Conservation (phyloP, 352 stramenopile genomes). For the Phytophthora syringae region DNA sequence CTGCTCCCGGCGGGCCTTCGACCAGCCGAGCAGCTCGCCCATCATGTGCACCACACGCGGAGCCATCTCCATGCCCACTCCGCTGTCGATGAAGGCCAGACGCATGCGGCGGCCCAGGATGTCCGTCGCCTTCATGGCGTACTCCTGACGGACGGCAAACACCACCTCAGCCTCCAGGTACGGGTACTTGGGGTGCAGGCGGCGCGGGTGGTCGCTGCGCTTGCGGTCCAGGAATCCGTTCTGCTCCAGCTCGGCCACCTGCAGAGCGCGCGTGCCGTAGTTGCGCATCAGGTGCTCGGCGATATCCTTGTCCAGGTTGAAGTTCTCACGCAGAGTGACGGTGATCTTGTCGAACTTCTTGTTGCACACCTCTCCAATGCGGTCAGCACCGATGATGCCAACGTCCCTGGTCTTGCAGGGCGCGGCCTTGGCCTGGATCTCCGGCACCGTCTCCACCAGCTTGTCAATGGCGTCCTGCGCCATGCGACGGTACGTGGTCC, state of each 20-base stretch:
- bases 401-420: slow-evolving; percentile 84
- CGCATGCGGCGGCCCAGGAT: slow-evolving; percentile 93
- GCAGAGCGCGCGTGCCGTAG: slow-evolving; percentile 95
- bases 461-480: slow-evolving; percentile 95
- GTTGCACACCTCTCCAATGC: slow-evolving; percentile 94
- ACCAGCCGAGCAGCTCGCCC: slow-evolving; percentile 90
- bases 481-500: slow-evolving; percentile 97
- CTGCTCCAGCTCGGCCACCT: slow-evolving; percentile 94
- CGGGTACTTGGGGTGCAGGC: slow-evolving; percentile 94
- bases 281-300: slow-evolving; percentile 95
- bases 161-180: slow-evolving; percentile 96
- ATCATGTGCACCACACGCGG: slow-evolving; percentile 94
- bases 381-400: slow-evolving; percentile 88
- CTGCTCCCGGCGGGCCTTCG: slow-evolving; percentile 71
- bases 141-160: slow-evolving; percentile 94
- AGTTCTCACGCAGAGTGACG: slow-evolving; percentile 93
- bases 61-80: slow-evolving; percentile 73
- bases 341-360: slow-evolving; percentile 97
- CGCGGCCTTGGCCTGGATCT: slow-evolving; percentile 73
- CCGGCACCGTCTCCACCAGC: slow-evolving; percentile 80
- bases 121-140: slow-evolving; percentile 93
- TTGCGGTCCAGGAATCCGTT: slow-evolving; percentile 87
- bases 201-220: slow-evolving; percentile 83
- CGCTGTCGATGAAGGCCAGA: slow-evolving; percentile 93
- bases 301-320: slow-evolving; percentile 94